Evolutionary conservation across 495 filamentous ascomycete genomes (phyloP).

Genomic region (Astrothelium subdiscretum): DNA sequence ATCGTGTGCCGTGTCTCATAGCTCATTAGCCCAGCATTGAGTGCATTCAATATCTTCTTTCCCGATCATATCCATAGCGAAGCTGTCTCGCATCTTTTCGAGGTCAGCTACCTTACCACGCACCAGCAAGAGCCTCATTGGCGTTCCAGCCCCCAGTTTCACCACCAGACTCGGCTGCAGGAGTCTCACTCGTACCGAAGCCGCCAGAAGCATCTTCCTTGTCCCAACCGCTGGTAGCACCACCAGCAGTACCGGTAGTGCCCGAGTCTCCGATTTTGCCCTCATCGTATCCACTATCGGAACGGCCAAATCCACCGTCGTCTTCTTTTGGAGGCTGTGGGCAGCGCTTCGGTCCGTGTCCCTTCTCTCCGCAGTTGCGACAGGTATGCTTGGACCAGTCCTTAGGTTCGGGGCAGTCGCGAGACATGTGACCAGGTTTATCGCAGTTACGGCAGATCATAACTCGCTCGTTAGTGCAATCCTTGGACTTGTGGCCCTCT

Average conservation of each 20-base stretch:
- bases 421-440: conserved; percentile 53
- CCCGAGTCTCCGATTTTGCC: conserved; percentile 4
- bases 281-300: background rate
- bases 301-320: conserved; percentile 10
- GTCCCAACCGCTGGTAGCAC: conserved; percentile 2
- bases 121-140: background rate
- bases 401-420: conserved; percentile 64
- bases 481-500: conserved; percentile 55
- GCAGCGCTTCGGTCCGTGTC: conserved; percentile 56
- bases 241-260: conserved; percentile 1
- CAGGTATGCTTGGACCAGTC: conserved; percentile 71
- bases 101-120: background rate
- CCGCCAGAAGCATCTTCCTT: conserved; percentile 3
- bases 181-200: background rate
- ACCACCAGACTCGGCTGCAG: background rate
- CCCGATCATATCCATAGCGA: background rate
- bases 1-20: too few relatives aligned
- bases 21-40: too few relatives aligned
- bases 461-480: conserved; percentile 46
- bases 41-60: background rate
- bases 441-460: conserved; percentile 55
- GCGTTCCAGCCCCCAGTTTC: background rate
- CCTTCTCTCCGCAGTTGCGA: conserved; percentile 60
- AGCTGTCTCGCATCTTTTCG: background rate
- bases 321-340: conserved; percentile 33